These are phyloP conservation scores for Symbiodinium natans DNA, from an alignment of 73 alveolate genomes.

Conservation along the genomic window DNA sequence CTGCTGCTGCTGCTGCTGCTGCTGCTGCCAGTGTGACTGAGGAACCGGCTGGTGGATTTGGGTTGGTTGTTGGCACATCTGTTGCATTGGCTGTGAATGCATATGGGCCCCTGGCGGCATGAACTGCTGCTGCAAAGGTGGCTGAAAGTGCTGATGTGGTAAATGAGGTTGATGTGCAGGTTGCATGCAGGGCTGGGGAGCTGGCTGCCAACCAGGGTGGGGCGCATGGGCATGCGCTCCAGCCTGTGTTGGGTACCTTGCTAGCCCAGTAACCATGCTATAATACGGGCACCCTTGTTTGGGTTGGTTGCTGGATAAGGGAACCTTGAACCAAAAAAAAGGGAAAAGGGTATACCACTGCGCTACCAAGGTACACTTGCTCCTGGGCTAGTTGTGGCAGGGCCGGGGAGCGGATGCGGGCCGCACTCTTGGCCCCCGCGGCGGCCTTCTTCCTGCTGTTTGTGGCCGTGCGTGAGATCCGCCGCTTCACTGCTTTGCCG, in stretches of 20 bases:
- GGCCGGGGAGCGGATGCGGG: not conserved
- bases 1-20: constrained; percentile 7
- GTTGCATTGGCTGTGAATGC: not conserved
- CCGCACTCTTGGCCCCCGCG: not conserved
- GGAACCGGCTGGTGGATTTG: not conserved
- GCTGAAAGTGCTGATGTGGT: not conserved
- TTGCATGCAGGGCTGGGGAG: not conserved
- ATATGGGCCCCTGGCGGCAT: not conserved
- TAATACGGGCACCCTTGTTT: no score
- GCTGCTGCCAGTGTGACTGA: not conserved
- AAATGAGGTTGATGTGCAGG: not conserved
- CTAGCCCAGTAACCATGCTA: no score
- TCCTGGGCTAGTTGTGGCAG: no score
- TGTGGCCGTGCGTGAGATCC: not conserved
- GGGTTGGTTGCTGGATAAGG: no score
- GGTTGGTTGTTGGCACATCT: not conserved
- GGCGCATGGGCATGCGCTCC: no score
- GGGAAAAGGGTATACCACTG: no score
- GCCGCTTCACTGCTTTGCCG: not conserved
- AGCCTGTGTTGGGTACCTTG: no score
- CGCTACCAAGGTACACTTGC: no score
- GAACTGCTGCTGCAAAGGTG: not conserved
- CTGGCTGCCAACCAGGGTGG: not conserved
- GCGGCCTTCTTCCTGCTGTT: constrained; percentile 8
- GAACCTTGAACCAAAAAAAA: no score